Conservation (phyloP, 805 yeast genomes). For the Ogataea henricii region DNA sequence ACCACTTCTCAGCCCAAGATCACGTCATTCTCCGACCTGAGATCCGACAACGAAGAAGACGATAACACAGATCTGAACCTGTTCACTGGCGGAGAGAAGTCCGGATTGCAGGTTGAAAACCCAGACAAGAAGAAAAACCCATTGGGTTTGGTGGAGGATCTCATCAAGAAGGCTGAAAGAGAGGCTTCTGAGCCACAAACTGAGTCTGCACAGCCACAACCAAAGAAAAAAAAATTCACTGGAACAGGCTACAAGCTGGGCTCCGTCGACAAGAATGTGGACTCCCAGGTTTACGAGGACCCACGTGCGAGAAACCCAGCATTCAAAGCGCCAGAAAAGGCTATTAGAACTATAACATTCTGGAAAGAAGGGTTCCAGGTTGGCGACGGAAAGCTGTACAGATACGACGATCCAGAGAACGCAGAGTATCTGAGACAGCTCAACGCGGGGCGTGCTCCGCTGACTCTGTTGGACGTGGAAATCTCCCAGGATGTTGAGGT, state of each 20-base stretch:
- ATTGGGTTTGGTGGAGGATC: slow-evolving; percentile 50
- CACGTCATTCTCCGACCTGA: slow-evolving; percentile 37
- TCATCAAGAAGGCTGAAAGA: slow-evolving; percentile 68
- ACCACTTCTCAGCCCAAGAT: slow-evolving; percentile 20
- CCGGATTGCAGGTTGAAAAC: slow-evolving; percentile 78
- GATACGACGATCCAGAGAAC: slow-evolving; percentile 93
- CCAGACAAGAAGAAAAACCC: slow-evolving; percentile 47
- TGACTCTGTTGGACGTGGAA: slow-evolving; percentile 76
- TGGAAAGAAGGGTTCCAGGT: slow-evolving; percentile 97
- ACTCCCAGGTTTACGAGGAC: slow-evolving; percentile 35
- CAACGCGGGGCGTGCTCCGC: slow-evolving; percentile 89
- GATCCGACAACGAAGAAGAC: slow-evolving; percentile 34
- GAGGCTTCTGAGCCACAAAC: slow-evolving; percentile 53
- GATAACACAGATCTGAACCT: slow-evolving; percentile 40
- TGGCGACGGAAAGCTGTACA: slow-evolving; percentile 82
- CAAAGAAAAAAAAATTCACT: slow-evolving; percentile 37
- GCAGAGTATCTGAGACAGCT: slow-evolving; percentile 74
- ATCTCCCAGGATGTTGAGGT: slow-evolving; percentile 95
- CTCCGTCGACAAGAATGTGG: slow-evolving; percentile 42
- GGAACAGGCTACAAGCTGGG: slow-evolving; percentile 59
- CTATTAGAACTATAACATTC: slow-evolving; percentile 80
- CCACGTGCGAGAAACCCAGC: slow-evolving; percentile 23
- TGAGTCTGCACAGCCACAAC: slow-evolving; percentile 31
- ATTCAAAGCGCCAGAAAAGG: slow-evolving; percentile 44
- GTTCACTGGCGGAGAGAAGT: slow-evolving; percentile 69